Evolutionary conservation across 805 yeast genomes (phyloP).

Genomic region (Isabelozyma pseudorhagii): DNA sequence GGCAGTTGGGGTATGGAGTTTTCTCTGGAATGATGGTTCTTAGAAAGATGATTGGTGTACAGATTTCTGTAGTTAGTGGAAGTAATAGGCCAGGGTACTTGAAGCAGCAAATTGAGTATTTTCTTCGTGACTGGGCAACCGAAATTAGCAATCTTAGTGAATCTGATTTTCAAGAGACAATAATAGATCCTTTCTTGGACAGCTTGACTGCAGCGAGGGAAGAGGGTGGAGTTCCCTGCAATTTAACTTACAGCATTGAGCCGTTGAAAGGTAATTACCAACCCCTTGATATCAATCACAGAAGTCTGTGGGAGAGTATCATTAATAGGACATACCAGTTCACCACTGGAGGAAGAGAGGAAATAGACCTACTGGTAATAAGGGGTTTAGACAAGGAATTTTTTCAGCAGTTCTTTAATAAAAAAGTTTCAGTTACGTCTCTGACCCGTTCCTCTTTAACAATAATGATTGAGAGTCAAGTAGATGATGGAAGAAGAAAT

Average conservation of each 20-base stretch:
- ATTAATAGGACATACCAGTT: conserved; percentile 41
- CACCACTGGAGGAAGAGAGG: conserved; percentile 23
- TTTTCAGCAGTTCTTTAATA: conserved; percentile 7
- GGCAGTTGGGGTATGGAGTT: conserved; percentile 62
- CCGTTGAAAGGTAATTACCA: conserved; percentile 28
- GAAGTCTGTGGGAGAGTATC: conserved; percentile 49
- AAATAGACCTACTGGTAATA: conserved; percentile 29
- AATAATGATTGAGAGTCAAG: conserved; percentile 9
- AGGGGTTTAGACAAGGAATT: conserved; percentile 22
- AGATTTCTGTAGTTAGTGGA: conserved; percentile 55
- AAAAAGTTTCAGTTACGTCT: conserved; percentile 12
- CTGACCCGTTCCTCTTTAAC: conserved; percentile 7
- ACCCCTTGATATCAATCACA: conserved; percentile 32
- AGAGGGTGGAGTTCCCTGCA: conserved; percentile 14
- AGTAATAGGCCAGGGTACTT: conserved; percentile 38
- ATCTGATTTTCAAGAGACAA: conserved; percentile 27
- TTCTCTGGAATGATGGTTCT: conserved; percentile 53
- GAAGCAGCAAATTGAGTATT: conserved; percentile 46
- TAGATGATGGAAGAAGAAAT: conserved; percentile 1
- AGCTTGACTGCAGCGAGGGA: conserved; percentile 1
- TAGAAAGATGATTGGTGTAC: conserved; percentile 55
- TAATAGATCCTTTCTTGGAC: conserved; percentile 36
- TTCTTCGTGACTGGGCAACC: conserved; percentile 39
- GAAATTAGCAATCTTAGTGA: conserved; percentile 26
- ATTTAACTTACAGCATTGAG: conserved; percentile 16